Evolutionary conservation across 2,329 filamentous ascomycete genomes (phyloP), one percentile per base, ranked within the genome.

Genomic region (Xylariaceae sp.): DNA sequence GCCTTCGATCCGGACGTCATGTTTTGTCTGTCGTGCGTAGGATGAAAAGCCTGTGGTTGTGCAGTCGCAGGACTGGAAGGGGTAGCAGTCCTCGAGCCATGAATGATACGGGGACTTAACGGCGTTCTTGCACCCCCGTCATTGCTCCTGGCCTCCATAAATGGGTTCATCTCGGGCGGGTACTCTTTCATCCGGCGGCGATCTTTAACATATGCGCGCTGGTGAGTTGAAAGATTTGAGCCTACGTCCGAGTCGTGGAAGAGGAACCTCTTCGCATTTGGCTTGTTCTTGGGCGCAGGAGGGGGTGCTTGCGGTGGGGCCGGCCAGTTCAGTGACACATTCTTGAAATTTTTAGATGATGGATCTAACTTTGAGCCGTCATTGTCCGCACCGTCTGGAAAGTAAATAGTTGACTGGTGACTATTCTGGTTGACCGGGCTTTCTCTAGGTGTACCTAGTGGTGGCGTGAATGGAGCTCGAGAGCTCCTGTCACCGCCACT

Each of bases 221-320:
- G 57, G 6, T 47, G 44, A 2, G 21, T 23, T 4, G 60, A 54
- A 6, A 59, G 11, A 3, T n/a, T 23, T 1, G 58, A 58, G 2
- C 51, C 55, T 6, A 30, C 49, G 8, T 63, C 63, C 5, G 63
- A 63, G 18, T 59, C 53, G 6, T 46, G 18, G 21, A 59, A 56
- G 9, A 60, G 36, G 20, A 54, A 60, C 7, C 53, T 57, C 16
- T 50, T 48, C 1, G 18, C 16, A 3, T 36, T 41, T 7, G 50
- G 35, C 9, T 55, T 57, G 6, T 40, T 20, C 6, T 33, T 47
- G 10, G 30, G 43, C 1, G 36, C 15, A 3, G 29, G 30, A 5
- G 56, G 18, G 21, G 26, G 27, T 23, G 27, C 36, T n/a, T 35
- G 32, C 16, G 57, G 59, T 3, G 57, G 51, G 26, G 57, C 55